These are phyloP conservation scores for Calocera cornea DNA, from an alignment of 768 basidiomycete genomes.

Conservation along the genomic window DNA sequence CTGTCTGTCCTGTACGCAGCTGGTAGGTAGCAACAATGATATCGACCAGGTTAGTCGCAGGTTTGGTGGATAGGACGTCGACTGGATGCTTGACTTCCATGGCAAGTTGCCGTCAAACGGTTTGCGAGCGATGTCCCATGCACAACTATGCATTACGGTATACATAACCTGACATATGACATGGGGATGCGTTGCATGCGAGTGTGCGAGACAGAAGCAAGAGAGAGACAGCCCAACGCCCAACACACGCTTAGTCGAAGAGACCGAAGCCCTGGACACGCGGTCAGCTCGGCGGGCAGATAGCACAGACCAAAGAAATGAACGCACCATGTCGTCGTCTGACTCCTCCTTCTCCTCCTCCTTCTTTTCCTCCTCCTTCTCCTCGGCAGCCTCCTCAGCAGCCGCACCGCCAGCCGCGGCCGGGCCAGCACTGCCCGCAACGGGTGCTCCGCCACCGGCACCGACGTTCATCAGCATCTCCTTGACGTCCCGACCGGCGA, in stretches of 20 bases:
- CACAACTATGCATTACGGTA: neutral
- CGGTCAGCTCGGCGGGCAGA: conserved; percentile 5
- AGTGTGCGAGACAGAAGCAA: neutral
- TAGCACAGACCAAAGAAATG: neutral
- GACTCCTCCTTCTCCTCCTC: conserved; percentile 58
- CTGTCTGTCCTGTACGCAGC: too few species aligned
- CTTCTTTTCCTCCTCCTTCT: conserved; percentile 68
- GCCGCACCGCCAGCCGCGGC: conserved; percentile 44
- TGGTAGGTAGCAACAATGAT: too few species aligned
- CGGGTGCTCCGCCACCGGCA: conserved; percentile 76
- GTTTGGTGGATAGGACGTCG: too few species aligned
- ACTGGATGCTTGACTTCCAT: too few species aligned
- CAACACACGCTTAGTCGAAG: conserved; percentile 52
- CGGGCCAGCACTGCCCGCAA: conserved; percentile 39
- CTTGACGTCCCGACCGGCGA: conserved; percentile 96
- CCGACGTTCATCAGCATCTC: conserved; percentile 92
- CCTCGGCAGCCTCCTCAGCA: conserved; percentile 54
- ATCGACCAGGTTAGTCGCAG: too few species aligned
- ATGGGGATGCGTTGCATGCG: neutral
- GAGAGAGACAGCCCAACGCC: neutral
- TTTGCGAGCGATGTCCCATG: too few species aligned
- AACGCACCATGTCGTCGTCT: conserved; percentile 63
- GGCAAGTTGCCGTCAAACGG: too few species aligned
- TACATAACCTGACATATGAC: conserved; percentile 3
- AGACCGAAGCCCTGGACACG: conserved; percentile 75